Percentiles rank a stretch among this genome's conserved stretches.
phyloP scores from a whole-genome alignment of 768 basidiomycete genomes.

The Amanita muscaria region DNA sequence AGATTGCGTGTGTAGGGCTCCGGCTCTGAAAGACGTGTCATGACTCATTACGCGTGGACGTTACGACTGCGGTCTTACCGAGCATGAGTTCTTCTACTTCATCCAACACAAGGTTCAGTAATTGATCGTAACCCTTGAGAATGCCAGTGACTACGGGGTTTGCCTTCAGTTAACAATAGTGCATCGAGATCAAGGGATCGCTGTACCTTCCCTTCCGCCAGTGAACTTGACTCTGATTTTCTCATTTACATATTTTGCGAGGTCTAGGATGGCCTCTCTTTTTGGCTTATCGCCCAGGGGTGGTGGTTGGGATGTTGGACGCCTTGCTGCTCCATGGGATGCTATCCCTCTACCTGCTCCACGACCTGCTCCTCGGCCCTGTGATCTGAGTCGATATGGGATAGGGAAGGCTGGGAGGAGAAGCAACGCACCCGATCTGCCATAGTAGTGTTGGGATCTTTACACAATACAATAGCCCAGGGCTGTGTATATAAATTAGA shows the following conservation, averaged over 20 bases:
- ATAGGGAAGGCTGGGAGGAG: constrained; percentile 13
- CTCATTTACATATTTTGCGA: constrained; percentile 90
- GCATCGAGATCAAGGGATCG: background rate
- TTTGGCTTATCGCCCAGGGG: constrained; percentile 62
- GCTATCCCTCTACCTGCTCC: constrained; percentile 39
- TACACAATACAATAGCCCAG: too few relatives aligned
- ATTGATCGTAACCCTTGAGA: constrained; percentile 92
- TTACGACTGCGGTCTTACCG: constrained; percentile 33
- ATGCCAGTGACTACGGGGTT: constrained; percentile 70
- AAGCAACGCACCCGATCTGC: constrained; percentile 50
- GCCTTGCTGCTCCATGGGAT: constrained; percentile 28
- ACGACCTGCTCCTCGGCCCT: constrained; percentile 53
- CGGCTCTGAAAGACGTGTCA: constrained; percentile 37
- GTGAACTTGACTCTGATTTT: constrained; percentile 94
- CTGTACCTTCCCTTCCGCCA: constrained; percentile 87
- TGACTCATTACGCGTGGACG: constrained; percentile 1
- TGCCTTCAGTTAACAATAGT: constrained; percentile 3
- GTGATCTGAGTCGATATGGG: constrained; percentile 28
- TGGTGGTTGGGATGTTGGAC: constrained; percentile 34
- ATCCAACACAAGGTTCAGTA: constrained; percentile 94
- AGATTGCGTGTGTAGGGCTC: constrained; percentile 56
- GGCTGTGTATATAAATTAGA: too few relatives aligned
- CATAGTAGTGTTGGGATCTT: constrained; percentile 20
- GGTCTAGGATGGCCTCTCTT: constrained; percentile 91
- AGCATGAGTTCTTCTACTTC: constrained; percentile 81